These are phyloP conservation scores for Chenopodium quinoa DNA, from an alignment of 148 eudicot genomes.

Conservation along the genomic window DNA sequence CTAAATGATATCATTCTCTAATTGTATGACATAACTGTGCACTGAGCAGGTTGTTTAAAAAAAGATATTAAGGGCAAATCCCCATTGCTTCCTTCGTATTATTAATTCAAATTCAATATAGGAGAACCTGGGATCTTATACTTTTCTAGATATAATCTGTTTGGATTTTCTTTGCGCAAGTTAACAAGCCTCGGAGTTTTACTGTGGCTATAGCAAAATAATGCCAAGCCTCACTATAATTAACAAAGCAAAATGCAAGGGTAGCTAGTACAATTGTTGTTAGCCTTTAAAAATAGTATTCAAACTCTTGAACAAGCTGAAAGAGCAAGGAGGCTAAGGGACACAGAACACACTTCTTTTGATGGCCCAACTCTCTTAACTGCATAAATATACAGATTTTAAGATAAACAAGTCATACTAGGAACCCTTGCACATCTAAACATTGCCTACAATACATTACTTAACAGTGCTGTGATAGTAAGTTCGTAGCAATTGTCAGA, in stretches of 20 bases:
- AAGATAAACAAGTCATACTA: not conserved
- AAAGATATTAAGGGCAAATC: not conserved
- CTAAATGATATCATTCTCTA: not conserved
- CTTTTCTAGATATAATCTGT: not conserved
- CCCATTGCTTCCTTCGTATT: not conserved
- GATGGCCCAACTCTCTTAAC: not conserved
- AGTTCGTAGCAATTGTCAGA: constrained; percentile 1
- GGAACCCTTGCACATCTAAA: not conserved
- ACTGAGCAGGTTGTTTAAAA: not conserved
- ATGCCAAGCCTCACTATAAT: not conserved
- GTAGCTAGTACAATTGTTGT: not conserved
- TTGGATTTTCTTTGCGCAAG: not conserved
- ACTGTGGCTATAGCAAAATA: not conserved
- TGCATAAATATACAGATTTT: not conserved
- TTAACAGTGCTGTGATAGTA: not conserved
- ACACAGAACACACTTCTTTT: not conserved
- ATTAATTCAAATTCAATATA: not conserved
- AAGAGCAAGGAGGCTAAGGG: not conserved
- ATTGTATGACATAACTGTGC: not conserved
- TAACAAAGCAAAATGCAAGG: not conserved
- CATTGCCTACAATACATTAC: not conserved
- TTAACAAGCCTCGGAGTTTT: not conserved
- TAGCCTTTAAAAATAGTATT: not conserved
- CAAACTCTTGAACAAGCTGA: not conserved
- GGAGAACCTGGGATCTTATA: not conserved